Percentiles rank a stretch among this genome's conserved stretches.
These are phyloP conservation scores for Skeletonema menzelii DNA, from an alignment of 108 stramenopile species.

Conservation along the genomic window DNA sequence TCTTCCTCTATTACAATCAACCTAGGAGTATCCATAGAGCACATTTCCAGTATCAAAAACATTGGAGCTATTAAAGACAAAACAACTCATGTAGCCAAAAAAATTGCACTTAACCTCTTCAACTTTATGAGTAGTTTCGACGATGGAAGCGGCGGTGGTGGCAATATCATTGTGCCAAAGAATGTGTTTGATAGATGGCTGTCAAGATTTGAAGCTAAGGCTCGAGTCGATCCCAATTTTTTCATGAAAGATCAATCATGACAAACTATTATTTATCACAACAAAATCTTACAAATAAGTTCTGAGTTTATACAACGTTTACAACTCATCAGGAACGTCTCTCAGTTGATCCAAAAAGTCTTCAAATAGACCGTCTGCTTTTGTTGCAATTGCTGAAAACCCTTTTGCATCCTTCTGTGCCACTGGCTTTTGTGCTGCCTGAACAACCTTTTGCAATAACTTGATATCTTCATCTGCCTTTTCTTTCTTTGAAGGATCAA, in stretches of 20 bases:
- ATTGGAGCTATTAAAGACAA: slow-evolving; percentile 43
- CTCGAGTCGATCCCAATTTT: slow-evolving; percentile 77
- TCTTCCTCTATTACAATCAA: slow-evolving; percentile 49
- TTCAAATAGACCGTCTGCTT: slow-evolving; percentile 50
- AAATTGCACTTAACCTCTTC: slow-evolving; percentile 81
- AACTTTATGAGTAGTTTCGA: slow-evolving; percentile 83
- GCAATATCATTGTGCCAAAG: slow-evolving; percentile 73
- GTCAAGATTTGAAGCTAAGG: slow-evolving; percentile 73
- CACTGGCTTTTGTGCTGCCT: slow-evolving; percentile 63
- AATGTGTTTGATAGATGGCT: slow-evolving; percentile 90
- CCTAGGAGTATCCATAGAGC: slow-evolving; percentile 78
- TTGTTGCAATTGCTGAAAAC: slow-evolving; percentile 47
- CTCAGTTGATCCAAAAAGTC: slow-evolving; percentile 69
- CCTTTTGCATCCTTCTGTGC: slow-evolving; percentile 56
- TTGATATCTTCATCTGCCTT: slow-evolving; percentile 57
- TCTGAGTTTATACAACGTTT: slow-evolving; percentile 8
- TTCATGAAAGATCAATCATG: slow-evolving; percentile 55
- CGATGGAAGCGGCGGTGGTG: slow-evolving; percentile 41
- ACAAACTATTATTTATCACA: not conserved
- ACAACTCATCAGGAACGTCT: slow-evolving; percentile 72
- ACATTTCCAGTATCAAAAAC: slow-evolving; percentile 65
- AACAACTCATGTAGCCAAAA: slow-evolving; percentile 77
- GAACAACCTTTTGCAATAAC: slow-evolving; percentile 60
- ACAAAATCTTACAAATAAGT: not conserved
- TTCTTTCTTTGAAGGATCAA: slow-evolving; percentile 52